A percentile compares a stretch with the other conserved stretches of the same genome.
These are phyloP conservation scores for Globisporangium nagaii DNA, from an alignment of 352 stramenopile species.

Conservation along the genomic window DNA sequence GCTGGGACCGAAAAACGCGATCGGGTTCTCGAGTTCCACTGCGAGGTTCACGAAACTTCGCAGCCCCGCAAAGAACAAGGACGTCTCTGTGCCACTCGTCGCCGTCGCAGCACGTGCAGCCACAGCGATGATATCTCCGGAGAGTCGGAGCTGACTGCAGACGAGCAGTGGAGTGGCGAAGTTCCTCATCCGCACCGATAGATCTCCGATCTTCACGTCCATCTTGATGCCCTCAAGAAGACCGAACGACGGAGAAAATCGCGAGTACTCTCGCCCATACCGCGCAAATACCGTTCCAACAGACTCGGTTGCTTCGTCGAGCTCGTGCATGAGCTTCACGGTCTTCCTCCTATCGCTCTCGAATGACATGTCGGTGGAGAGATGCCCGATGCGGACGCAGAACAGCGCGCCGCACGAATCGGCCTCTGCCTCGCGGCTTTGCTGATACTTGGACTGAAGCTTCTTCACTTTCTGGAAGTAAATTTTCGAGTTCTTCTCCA, in stretches of 20 bases:
- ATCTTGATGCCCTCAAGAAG: constrained; percentile 27
- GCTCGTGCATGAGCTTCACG: constrained; percentile 21
- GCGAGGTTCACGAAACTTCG: constrained; percentile 40
- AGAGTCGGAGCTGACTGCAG: constrained; percentile 25
- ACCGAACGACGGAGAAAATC: constrained; percentile 23
- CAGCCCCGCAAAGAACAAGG: constrained; percentile 23
- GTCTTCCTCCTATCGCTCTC: constrained; percentile 23
- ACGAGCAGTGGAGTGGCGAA: constrained; percentile 45
- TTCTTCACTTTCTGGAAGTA: constrained; percentile 59
- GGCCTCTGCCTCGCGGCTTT: constrained; percentile 6
- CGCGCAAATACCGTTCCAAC: constrained; percentile 22
- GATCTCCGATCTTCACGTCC: constrained; percentile 21
- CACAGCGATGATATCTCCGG: constrained; percentile 30
- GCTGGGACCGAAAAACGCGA: constrained; percentile 46
- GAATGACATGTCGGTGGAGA: constrained; percentile 34
- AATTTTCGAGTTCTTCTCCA: constrained; percentile 52
- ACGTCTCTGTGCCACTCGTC: background rate
- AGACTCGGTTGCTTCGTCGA: constrained; percentile 42
- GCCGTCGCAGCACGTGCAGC: constrained; percentile 12
- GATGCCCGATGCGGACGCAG: constrained; percentile 19
- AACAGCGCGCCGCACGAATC: constrained; percentile 20
- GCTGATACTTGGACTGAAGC: constrained; percentile 9
- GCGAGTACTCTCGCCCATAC: constrained; percentile 9
- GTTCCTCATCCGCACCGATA: constrained; percentile 34
- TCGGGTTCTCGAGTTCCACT: constrained; percentile 23